phyloP scores from a whole-genome alignment of 1,139 yeast species.

The Petasospora fabianii region DNA sequence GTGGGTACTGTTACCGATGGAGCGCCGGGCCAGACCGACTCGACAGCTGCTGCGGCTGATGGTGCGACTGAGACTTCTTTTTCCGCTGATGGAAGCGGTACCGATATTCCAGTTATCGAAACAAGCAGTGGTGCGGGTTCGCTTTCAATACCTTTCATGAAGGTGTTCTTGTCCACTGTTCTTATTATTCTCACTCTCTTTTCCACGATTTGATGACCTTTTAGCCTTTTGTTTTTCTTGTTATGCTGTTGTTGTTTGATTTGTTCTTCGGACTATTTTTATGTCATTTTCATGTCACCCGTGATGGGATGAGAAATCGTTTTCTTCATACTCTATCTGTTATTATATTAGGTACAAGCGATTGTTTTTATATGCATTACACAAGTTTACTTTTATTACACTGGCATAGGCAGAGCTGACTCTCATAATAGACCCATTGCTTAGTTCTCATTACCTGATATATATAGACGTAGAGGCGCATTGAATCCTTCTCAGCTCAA shows the following conservation, averaged over 20 bases:
- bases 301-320: no score
- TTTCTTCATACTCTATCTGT: no score
- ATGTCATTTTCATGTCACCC: no score
- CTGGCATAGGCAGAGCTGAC: no score
- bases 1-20: constrained; percentile 4
- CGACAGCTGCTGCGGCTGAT: neutral
- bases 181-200: constrained; percentile 1
- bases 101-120: constrained; percentile 7
- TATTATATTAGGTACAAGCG: no score
- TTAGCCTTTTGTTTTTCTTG: neutral
- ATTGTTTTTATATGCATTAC: no score
- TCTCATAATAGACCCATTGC: no score
- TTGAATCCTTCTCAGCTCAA: neutral
- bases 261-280: neutral
- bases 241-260: neutral
- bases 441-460: no score
- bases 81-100: neutral
- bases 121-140: constrained; percentile 11
- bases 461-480: neutral
- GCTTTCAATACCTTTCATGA: constrained; percentile 1
- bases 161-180: constrained; percentile 3
- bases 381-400: no score
- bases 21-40: no score
- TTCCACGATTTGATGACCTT: constrained; percentile 1
- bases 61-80: constrained; percentile 1